Evolutionary conservation across 352 stramenopile species (phyloP), one percentile per base, ranked within the genome.

Genomic region (Phytophthora foliorum): DNA sequence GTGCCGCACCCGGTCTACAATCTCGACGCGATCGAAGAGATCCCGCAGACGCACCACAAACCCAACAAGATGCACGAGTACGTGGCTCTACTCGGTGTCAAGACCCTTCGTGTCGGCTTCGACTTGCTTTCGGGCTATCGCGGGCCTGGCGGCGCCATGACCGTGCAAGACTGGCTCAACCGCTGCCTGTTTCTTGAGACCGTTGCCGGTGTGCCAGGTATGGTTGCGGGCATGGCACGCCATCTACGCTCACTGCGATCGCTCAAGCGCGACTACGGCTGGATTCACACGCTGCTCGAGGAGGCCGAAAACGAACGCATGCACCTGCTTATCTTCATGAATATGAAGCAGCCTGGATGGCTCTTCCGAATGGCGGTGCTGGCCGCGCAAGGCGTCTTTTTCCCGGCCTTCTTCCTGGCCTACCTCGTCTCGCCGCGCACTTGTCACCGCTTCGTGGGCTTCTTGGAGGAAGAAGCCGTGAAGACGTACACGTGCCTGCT

Each of bases 271-370:
- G 92, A 97, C 75, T 89, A 95, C 36, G 88, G 91, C 14, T 97
- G 88, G 88, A 97, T 98, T 71, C 78, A 93, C 74, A 92, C 91
- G 11, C 63, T 98, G 10, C 74, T 97, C 4, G 93, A 97, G 48
- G 92, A 98, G 54, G 89, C 90, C 16, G 93, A 98, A 72, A 98
- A 98, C 73, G 93, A 98, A 78, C 81, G 92, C 50, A 98, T 98
- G 90, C 92, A 98, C 63, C 63, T 98, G 29, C 76, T 97, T 8
- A 96, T 96, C 64, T 97, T 96, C 69, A 78, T 97, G 61, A 82
- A 85, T 45, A 88, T 98, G 75, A 96, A 96, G 68, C 77, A 97
- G 63, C 88, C 90, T 0, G 81, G 86, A 13, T 74, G 69, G 52
- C 3, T 89, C 8, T 92, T 97, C 62, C 89, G 90, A n/a, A 57